Evolutionary conservation across 2,329 filamentous ascomycete species (phyloP).

Genomic region (Cladophialophora carrionii): DNA sequence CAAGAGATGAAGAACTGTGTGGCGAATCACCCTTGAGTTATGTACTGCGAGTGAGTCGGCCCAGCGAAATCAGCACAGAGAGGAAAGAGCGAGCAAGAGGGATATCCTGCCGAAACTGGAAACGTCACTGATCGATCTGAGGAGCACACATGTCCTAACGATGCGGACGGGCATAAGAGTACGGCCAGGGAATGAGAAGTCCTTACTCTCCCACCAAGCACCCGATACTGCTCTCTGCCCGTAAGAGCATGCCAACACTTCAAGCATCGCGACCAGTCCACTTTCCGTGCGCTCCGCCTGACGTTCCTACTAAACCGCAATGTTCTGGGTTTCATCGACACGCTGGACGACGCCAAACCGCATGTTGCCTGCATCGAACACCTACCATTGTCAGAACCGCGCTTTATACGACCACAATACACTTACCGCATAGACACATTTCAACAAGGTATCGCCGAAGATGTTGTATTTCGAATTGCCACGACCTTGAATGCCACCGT

Average conservation of each 20-base stretch:
- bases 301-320: not conserved
- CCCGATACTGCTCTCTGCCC: not conserved
- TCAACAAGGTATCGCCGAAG: slow-evolving; percentile 66
- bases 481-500: slow-evolving; percentile 68
- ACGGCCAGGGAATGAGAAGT: not conserved
- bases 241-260: not conserved
- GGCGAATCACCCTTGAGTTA: not conserved
- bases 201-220: not conserved
- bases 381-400: slow-evolving; percentile 44
- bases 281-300: not conserved
- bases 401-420: slow-evolving; percentile 3
- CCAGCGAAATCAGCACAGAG: not conserved
- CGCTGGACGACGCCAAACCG: slow-evolving; percentile 65
- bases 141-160: not conserved
- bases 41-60: not conserved
- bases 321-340: slow-evolving; percentile 43
- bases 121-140: not conserved
- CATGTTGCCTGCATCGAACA: slow-evolving; percentile 66
- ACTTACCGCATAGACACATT: slow-evolving; percentile 66
- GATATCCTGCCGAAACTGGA: not conserved
- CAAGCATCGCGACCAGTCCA: not conserved
- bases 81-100: not conserved
- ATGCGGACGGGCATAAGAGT: not conserved
- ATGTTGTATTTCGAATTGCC: slow-evolving; percentile 64
- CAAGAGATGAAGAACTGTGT: not conserved